Percentiles rank a stretch among this genome's conserved stretches.
These are phyloP conservation scores for Rhizopogon vesiculosus DNA, from an alignment of 768 basidiomycete genomes.

Conservation along the genomic window DNA sequence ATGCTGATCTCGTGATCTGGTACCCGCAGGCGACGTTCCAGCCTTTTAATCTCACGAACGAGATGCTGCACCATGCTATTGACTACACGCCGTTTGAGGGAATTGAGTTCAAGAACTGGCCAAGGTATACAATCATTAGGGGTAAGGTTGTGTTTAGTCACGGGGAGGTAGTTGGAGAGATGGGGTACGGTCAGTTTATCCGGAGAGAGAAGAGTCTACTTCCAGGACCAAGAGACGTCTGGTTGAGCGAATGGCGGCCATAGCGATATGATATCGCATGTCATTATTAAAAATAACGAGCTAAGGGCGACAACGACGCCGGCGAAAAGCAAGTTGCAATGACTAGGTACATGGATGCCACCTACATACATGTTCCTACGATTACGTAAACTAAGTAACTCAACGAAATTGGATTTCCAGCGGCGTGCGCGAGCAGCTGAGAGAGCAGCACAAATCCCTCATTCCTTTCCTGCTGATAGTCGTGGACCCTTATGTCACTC, in stretches of 20 bases:
- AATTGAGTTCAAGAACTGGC: slow-evolving; percentile 28
- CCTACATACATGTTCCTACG: too few species aligned
- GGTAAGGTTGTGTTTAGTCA: slow-evolving; percentile 14
- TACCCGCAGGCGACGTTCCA: slow-evolving; percentile 6
- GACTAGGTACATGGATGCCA: too few species aligned
- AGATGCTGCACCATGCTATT: slow-evolving; percentile 22
- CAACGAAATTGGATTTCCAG: too few species aligned
- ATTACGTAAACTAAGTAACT: too few species aligned
- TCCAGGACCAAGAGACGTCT: slow-evolving; percentile 6
- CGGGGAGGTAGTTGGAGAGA: slow-evolving; percentile 7
- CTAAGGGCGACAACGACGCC: too few species aligned
- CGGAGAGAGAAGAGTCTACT: slow-evolving; percentile 5
- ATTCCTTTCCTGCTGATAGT: too few species aligned
- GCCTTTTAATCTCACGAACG: slow-evolving; percentile 13
- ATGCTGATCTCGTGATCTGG: slow-evolving; percentile 31
- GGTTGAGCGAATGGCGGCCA: slow-evolving; percentile 7
- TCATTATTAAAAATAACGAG: too few species aligned
- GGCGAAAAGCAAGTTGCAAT: too few species aligned
- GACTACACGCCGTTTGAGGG: slow-evolving; percentile 34
- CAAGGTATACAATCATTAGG: slow-evolving; percentile 17
- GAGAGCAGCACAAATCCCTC: too few species aligned
- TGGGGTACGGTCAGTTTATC: slow-evolving; percentile 8
- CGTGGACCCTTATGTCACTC: too few species aligned
- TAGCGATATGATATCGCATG: not conserved
- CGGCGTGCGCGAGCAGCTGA: too few species aligned